These are phyloP conservation scores for Schizochytrium sp. DNA, from an alignment of 108 stramenopile genomes.

Conservation along the genomic window DNA sequence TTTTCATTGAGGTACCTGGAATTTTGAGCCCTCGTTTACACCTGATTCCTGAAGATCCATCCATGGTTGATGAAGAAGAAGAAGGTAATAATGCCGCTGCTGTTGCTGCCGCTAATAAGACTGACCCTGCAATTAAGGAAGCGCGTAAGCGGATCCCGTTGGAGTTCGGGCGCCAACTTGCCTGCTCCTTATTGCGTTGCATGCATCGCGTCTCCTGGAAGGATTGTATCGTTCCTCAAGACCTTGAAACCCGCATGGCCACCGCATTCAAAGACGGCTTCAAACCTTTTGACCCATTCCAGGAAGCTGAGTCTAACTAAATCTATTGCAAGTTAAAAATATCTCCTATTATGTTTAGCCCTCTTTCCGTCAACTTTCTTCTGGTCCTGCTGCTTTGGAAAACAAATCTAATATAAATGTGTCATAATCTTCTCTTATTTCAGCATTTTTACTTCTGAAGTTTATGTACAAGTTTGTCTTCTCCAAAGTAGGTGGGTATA, in stretches of 20 bases:
- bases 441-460: too few relatives aligned
- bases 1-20: slow-evolving; percentile 48
- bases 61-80: not conserved
- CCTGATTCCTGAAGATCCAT: not conserved
- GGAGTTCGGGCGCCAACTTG: not conserved
- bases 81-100: not conserved
- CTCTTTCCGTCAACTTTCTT: too few relatives aligned
- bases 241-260: slow-evolving; percentile 40
- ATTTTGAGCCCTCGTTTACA: not conserved
- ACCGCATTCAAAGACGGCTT: slow-evolving; percentile 36
- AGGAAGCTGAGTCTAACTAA: not conserved
- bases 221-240: slow-evolving; percentile 42
- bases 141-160: slow-evolving; percentile 14
- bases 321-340: too few relatives aligned
- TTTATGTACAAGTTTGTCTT: too few relatives aligned
- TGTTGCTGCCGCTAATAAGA: not conserved
- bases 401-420: too few relatives aligned
- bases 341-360: too few relatives aligned
- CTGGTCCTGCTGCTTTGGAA: too few relatives aligned
- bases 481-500: too few relatives aligned
- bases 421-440: too few relatives aligned
- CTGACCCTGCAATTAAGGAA: not conserved
- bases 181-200: slow-evolving; percentile 35
- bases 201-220: slow-evolving; percentile 1
- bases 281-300: slow-evolving; percentile 44